Percentiles rank a stretch among this genome's conserved stretches.
Conservation (phyloP, 2,329 filamentous ascomycete species). For the Sclerotinia spermophila region DNA sequence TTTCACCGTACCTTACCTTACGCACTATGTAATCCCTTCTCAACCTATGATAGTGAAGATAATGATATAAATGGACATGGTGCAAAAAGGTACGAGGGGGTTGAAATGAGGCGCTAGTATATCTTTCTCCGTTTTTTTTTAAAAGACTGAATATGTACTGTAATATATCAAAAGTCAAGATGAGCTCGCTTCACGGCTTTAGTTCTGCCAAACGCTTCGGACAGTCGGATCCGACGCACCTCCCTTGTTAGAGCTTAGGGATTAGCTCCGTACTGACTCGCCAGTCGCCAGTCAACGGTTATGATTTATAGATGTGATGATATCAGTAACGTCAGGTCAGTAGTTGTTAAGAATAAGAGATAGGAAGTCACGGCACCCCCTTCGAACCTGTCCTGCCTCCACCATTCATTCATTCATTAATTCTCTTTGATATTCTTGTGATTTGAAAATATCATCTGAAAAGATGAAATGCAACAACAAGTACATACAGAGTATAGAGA, state of each 20-base stretch:
- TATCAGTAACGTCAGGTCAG: constrained; percentile 11
- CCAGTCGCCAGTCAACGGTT: background rate
- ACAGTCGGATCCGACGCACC: background rate
- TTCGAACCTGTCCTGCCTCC: background rate
- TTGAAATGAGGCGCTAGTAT: background rate
- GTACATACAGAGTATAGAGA: too few relatives aligned
- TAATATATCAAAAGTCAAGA: background rate
- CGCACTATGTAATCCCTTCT: background rate
- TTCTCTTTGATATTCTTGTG: background rate
- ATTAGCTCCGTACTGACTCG: background rate
- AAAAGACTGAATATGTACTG: background rate
- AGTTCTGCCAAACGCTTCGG: background rate
- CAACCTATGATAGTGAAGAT: background rate
- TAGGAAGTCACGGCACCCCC: background rate
- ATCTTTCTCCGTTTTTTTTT: constrained; percentile 10
- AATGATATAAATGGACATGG: background rate
- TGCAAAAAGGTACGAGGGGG: background rate
- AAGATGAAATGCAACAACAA: too few relatives aligned
- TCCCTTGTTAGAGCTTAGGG: constrained; percentile 11
- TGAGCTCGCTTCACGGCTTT: constrained; percentile 6
- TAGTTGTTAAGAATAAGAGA: too few relatives aligned
- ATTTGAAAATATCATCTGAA: background rate
- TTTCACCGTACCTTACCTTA: background rate
- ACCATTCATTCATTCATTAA: too few relatives aligned
- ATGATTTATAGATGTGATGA: background rate